Conservation (phyloP, 495 filamentous ascomycete species). For the Penicillium robsamsonii region DNA sequence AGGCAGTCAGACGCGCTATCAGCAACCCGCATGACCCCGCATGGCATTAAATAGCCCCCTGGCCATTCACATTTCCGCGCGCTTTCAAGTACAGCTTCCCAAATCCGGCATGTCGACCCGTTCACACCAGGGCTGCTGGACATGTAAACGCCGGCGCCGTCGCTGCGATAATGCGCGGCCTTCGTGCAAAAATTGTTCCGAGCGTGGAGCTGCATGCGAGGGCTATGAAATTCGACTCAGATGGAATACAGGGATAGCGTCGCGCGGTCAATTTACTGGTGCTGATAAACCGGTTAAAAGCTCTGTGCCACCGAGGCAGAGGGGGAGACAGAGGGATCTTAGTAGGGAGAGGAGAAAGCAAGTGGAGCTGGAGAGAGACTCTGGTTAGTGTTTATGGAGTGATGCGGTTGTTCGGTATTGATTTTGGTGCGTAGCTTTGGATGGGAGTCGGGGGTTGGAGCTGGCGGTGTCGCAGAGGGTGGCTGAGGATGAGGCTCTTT, state of each 20-base stretch:
- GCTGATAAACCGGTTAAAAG: constrained; percentile 34
- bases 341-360: constrained; percentile 21
- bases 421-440: neutral
- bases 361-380: neutral
- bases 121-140: constrained; percentile 39
- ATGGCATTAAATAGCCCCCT: constrained; percentile 1
- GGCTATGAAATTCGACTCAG: constrained; percentile 38
- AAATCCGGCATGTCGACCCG: constrained; percentile 37
- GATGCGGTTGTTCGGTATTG: neutral
- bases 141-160: constrained; percentile 36
- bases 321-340: constrained; percentile 33
- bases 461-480: neutral
- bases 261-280: constrained; percentile 35
- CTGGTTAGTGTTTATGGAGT: neutral
- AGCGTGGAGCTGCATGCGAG: constrained; percentile 32
- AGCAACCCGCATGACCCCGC: constrained; percentile 14
- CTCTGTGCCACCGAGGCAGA: constrained; percentile 23
- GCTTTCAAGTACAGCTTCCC: neutral
- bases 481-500: constrained; percentile 24
- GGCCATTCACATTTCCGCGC: neutral
- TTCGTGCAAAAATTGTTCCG: constrained; percentile 26
- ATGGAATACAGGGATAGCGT: constrained; percentile 39
- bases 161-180: constrained; percentile 35
- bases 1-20: constrained; percentile 26
- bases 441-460: neutral